phyloP scores from a whole-genome alignment of 2,329 filamentous ascomycete genomes.

The Penicillium sp. region DNA sequence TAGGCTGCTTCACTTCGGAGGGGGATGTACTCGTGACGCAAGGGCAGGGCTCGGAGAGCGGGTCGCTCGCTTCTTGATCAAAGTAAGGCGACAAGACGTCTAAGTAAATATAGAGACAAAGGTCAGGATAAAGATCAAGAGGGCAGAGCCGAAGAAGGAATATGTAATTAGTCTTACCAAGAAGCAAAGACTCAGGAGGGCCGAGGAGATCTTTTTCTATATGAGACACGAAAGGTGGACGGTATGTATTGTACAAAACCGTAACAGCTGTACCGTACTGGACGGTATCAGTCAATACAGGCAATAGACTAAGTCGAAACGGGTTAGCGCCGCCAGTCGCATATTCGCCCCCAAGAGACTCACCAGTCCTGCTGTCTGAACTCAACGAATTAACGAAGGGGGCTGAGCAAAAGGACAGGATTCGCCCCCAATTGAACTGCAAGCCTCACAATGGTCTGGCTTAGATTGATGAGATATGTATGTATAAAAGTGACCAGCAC shows the following conservation, averaged over 20 bases:
- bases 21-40: background rate
- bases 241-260: conserved; percentile 10
- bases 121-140: background rate
- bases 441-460: background rate
- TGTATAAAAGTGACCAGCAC: conserved; percentile 4
- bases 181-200: conserved; percentile 6
- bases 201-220: conserved; percentile 15
- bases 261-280: conserved; percentile 9
- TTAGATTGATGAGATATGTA: background rate
- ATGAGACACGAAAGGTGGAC: background rate
- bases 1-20: background rate
- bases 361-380: background rate
- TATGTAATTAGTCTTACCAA: conserved; percentile 10
- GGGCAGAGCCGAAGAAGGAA: background rate
- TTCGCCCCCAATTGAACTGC: background rate
- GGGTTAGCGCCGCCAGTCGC: background rate
- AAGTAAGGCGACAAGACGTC: background rate
- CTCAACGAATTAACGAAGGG: background rate
- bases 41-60: background rate
- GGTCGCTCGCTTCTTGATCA: background rate
- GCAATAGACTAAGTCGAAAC: background rate
- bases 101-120: background rate
- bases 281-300: conserved; percentile 10
- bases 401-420: conserved; percentile 1
- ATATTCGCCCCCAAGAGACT: background rate